Evolutionary conservation across 305 asterid genomes (phyloP), one percentile per base, ranked within the genome.

Genomic region (Fraxinus nigra): DNA sequence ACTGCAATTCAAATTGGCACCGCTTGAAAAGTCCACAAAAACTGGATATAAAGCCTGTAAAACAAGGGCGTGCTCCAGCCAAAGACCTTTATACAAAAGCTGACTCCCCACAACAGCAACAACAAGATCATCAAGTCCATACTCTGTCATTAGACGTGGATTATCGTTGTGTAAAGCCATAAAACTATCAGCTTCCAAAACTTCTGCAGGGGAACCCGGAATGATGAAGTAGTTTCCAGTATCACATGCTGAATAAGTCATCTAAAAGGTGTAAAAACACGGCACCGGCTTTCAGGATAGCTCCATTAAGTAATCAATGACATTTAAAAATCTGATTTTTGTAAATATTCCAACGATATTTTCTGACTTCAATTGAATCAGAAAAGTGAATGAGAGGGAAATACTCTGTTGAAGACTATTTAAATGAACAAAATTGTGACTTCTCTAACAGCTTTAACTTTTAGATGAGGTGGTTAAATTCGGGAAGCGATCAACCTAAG

Each of bases 51-150:
- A 81, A 83, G 97, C 95, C 89, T 92, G 92, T 82, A 97, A 89
- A 80, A 95, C 86, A 70, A 97, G 87, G 88, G 98, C 97, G 74
- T 97, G 96, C 77, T 97, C 98, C 72, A 97, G 95, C 98, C 98
- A 97, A 59, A 90, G 87, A 82, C 97, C 95, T 89, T 85, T 90
- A 83, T 97, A 92, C 35, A 89, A 86, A 82, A 97, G 87, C 72
- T 89, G 97, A 80, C 92, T 92, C 81, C 97, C 98, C 84, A 92
- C 93, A 80, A 97, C 80, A 67, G 89, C 92, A 82, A 95, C 86
- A 85, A 91, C 86, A 78, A 97, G 93, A 78, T 87, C 88, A 80
- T 87, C 87, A 46, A 87, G 79, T 34, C 86, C 88, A 74, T 86
- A 81, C 72, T 85, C 88, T 90, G 89, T 80, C 78, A 80, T 81